Evolutionary conservation across 108 stramenopile species (phyloP), one percentile per base, ranked within the genome.

Genomic region (Nitzschia putrida): DNA sequence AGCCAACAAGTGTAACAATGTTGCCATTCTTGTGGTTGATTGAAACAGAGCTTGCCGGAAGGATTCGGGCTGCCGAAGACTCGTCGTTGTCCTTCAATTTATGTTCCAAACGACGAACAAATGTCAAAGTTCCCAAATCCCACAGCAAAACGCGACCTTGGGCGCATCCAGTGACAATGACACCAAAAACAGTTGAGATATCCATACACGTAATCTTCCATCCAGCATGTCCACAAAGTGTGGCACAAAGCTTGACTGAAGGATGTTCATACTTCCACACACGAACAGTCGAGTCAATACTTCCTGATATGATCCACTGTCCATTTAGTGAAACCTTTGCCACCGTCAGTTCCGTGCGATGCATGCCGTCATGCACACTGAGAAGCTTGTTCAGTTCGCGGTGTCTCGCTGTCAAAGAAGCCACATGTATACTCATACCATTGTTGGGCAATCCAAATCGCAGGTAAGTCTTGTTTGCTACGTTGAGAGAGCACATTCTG

Each of bases 281-380:
- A 26, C 95, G 84, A 14, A 97, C 84, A 12, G 95, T 92, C 16
- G 94, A 92, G 67, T 98, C 98, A 26, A 83, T 57, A 56, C 92
- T 87, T 7, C 96, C 98, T 8, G 96, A 94, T 13, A 97, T 86
- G 34, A 96, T 57, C 83, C 91, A 83, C 40, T 77, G 63, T 13
- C 94, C 92, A 74, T 95, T 88, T 40, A 79, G 52, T 20, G 91
- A 87, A 59, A 81, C 80, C 55, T 90, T 90, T 8, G 86, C 83
- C 10, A 86, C 81, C 61, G 83, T 92, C 7, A 98, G 80, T 4
- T 95, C 84, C 14, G 85, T 78, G 38, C 87, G 59, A 69, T 98
- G 98, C 84, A 98, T 76, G 37, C 82, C 87, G 73, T 97, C 96
- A 74, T 98, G 98, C 54, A 93, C 79, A 69, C 88, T 91, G 61